A percentile compares a stretch with the other conserved stretches of the same genome.
Conservation (phyloP, 805 yeast genomes). For the Saccharomyces jurei region DNA sequence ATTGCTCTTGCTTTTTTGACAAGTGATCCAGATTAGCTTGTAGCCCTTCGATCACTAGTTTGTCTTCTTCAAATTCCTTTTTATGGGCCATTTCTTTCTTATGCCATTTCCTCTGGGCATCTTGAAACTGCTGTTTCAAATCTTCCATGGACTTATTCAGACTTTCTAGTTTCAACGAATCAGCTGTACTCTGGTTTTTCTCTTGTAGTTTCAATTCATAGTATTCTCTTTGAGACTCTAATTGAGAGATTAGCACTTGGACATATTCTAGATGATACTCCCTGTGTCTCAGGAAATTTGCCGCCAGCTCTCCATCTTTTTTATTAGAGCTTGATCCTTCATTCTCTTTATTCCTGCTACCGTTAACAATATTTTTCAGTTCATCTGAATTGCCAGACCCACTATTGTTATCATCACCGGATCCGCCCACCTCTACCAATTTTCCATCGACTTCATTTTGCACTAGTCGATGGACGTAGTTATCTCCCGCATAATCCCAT, state of each 20-base stretch:
- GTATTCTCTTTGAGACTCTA: conserved; percentile 79
- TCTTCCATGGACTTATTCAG: conserved; percentile 13
- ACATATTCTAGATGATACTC: conserved; percentile 73
- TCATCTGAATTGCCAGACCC: conserved; percentile 5
- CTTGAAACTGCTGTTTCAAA: conserved; percentile 11
- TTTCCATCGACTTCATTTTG: conserved; percentile 87
- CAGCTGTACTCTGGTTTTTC: conserved; percentile 15
- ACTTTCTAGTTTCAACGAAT: conserved; percentile 18
- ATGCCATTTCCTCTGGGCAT: conserved; percentile 10
- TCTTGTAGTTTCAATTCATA: conserved; percentile 50
- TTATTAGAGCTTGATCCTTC: not conserved
- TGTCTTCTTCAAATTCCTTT: conserved; percentile 22
- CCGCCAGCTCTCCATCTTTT: conserved; percentile 12
- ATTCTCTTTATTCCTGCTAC: not conserved
- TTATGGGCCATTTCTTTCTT: conserved; percentile 13
- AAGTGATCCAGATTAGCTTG: conserved; percentile 37
- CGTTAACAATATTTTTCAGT: not conserved
- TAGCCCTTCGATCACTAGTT: conserved; percentile 40
- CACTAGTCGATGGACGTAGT: conserved; percentile 77
- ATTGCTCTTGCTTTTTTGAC: conserved; percentile 32
- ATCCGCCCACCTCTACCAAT: conserved; percentile 59
- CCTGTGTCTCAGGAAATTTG: conserved; percentile 36
- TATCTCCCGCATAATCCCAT: conserved; percentile 92
- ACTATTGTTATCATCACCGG: conserved; percentile 6
- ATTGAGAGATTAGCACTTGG: conserved; percentile 64